A percentile compares a stretch with the other conserved stretches of the same genome.
Evolutionary conservation across 371 early-diverging fungal genomes (phyloP).

Genomic region (Coemansia sp.): DNA sequence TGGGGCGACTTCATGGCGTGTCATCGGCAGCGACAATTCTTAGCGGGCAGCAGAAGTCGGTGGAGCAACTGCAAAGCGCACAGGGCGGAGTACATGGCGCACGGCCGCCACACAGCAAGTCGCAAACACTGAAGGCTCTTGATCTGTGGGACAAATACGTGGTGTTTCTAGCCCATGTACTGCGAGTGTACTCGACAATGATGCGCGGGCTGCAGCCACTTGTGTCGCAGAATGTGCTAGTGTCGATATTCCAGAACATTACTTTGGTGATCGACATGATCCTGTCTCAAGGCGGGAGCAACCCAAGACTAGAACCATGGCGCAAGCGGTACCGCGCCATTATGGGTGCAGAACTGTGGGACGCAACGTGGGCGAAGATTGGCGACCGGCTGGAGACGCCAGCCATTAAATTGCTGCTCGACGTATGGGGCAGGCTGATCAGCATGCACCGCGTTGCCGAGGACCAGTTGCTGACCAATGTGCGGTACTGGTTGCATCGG

Average conservation of each 20-base stretch:
- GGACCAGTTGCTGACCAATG: constrained; percentile 2
- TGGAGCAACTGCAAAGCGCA: not conserved
- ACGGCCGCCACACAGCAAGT: not conserved
- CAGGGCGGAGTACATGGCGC: not conserved
- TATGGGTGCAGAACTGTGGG: constrained; percentile 40
- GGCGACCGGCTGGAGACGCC: constrained; percentile 44
- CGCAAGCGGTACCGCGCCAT: constrained; percentile 13
- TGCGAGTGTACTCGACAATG: constrained; percentile 39
- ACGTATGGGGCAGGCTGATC: constrained; percentile 33
- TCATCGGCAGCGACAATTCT: not conserved
- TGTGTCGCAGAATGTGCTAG: not conserved
- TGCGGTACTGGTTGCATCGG: constrained; percentile 42
- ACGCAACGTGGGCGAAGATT: constrained; percentile 40
- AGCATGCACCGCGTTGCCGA: constrained; percentile 1
- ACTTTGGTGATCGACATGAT: constrained; percentile 37
- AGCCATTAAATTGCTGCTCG: constrained; percentile 37
- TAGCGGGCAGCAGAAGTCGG: not conserved
- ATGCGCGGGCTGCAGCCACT: constrained; percentile 17
- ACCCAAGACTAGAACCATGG: constrained; percentile 32
- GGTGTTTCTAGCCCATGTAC: constrained; percentile 21
- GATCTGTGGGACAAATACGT: constrained; percentile 42
- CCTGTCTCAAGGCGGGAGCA: constrained; percentile 39
- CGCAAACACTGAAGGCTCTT: constrained; percentile 7
- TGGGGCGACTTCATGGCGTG: not conserved
- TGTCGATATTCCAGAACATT: constrained; percentile 3